phyloP scores from a whole-genome alignment of 371 early-diverging fungal species.

The Antonospora locustae region DNA sequence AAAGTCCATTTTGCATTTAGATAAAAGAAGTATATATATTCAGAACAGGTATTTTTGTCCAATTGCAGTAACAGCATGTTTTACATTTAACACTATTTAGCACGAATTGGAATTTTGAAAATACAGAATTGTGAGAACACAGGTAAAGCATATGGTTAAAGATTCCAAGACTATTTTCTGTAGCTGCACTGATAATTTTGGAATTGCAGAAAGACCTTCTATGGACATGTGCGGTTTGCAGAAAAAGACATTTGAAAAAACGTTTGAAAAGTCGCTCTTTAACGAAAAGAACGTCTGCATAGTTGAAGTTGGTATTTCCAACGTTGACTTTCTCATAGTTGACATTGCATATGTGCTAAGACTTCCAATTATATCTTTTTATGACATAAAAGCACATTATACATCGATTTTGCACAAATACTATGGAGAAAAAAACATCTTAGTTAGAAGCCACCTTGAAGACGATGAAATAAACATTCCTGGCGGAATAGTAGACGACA shows the following conservation, averaged over 20 bases:
- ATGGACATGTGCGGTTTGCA: too few species aligned
- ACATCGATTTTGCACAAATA: conserved; percentile 2
- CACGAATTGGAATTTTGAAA: too few species aligned
- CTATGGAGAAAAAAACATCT: not conserved
- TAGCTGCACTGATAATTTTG: too few species aligned
- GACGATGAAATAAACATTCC: conserved; percentile 3
- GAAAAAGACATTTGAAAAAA: conserved; percentile 5
- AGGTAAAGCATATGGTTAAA: too few species aligned
- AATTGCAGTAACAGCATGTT: too few species aligned
- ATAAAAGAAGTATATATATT: too few species aligned
- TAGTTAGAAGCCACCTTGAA: conserved; percentile 7
- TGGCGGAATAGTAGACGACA: not conserved
- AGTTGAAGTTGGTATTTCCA: conserved; percentile 23
- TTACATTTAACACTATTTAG: too few species aligned
- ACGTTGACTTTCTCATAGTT: conserved; percentile 34
- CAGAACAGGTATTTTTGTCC: too few species aligned
- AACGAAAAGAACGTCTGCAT: conserved; percentile 14
- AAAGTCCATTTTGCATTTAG: not conserved
- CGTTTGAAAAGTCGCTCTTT: conserved; percentile 14
- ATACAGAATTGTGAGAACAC: too few species aligned
- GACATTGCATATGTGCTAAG: conserved; percentile 10
- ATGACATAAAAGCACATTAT: conserved; percentile 15
- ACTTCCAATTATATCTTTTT: conserved; percentile 10
- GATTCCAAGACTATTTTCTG: too few species aligned
- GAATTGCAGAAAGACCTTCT: too few species aligned